phyloP scores from a whole-genome alignment of 2,329 filamentous ascomycete genomes.

The Fusarium chaquense region DNA sequence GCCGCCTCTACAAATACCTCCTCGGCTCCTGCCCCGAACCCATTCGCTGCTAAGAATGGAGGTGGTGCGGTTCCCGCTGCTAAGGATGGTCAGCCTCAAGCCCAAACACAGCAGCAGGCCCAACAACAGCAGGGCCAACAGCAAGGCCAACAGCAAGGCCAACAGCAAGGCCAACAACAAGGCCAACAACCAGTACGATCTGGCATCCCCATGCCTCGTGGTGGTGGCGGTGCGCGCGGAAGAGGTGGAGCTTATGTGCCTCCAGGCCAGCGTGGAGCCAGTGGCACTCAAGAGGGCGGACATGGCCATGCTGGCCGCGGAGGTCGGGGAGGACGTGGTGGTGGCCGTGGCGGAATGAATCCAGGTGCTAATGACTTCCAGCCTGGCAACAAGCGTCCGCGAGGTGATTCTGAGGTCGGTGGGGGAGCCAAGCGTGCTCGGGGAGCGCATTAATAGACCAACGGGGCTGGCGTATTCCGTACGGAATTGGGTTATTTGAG shows the following conservation, averaged over 20 bases:
- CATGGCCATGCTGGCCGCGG: conserved; percentile 50
- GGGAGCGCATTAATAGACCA: conserved; percentile 53
- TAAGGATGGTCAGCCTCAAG: conserved; percentile 26
- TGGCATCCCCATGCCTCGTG: conserved; percentile 58
- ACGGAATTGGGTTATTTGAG: conserved; percentile 19
- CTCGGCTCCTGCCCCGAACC: conserved; percentile 43
- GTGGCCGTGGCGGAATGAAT: conserved; percentile 61
- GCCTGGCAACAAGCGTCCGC: conserved; percentile 67
- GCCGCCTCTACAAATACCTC: conserved; percentile 41
- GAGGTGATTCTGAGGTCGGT: conserved; percentile 63
- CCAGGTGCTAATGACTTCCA: conserved; percentile 67
- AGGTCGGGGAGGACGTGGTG: conserved; percentile 59
- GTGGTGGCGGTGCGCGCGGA: conserved; percentile 57
- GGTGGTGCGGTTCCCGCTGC: conserved; percentile 26
- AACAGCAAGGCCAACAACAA: conserved; percentile 23
- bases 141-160: conserved; percentile 11
- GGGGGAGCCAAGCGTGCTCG: conserved; percentile 59
- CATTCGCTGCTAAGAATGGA: conserved; percentile 46
- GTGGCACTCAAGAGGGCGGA: conserved; percentile 54
- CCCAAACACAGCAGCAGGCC: conserved; percentile 23
- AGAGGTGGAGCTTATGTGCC: conserved; percentile 55
- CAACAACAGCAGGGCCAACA: neutral
- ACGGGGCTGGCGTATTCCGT: neutral
- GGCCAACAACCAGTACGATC: conserved; percentile 47
- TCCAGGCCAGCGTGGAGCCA: conserved; percentile 53